Conservation (phyloP, 2,329 filamentous ascomycete genomes). For the Fusarium agapanthi region DNA sequence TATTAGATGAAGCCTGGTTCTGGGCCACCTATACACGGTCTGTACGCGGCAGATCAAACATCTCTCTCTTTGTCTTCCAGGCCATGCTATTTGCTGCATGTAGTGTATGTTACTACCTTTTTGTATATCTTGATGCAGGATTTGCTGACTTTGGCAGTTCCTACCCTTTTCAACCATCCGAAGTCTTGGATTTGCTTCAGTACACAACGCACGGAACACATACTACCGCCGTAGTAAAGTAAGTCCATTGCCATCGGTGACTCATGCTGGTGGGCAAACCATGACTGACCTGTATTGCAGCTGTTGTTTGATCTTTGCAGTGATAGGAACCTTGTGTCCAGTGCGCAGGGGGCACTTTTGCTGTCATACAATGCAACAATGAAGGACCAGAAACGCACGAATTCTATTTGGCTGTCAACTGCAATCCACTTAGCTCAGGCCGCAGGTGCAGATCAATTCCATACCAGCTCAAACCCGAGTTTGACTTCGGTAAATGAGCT, state of each 20-base stretch:
- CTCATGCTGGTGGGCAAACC: too few relatives aligned
- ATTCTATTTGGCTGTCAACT: conserved; percentile 24
- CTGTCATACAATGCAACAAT: conserved; percentile 19
- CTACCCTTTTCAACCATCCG: background rate
- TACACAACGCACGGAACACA: conserved; percentile 6
- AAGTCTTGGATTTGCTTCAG: conserved; percentile 15
- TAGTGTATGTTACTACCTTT: background rate
- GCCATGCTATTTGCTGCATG: conserved; percentile 25
- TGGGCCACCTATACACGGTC: conserved; percentile 13
- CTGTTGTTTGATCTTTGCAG: conserved; percentile 20
- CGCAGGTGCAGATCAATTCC: conserved; percentile 12
- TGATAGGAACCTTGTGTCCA: conserved; percentile 2
- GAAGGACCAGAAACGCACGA: conserved; percentile 12
- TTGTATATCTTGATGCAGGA: too few relatives aligned
- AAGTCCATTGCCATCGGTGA: background rate
- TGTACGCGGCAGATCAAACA: background rate
- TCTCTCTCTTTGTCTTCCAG: conserved; percentile 21
- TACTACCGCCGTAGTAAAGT: conserved; percentile 26
- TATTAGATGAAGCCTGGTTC: background rate
- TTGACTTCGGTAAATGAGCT: background rate
- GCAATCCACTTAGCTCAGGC: conserved; percentile 21
- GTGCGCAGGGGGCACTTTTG: conserved; percentile 13
- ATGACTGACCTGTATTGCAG: background rate
- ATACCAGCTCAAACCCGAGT: background rate
- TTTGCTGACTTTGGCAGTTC: conserved; percentile 4